These are phyloP conservation scores for Suillus sp. DNA, from an alignment of 768 basidiomycete species.

Conservation along the genomic window DNA sequence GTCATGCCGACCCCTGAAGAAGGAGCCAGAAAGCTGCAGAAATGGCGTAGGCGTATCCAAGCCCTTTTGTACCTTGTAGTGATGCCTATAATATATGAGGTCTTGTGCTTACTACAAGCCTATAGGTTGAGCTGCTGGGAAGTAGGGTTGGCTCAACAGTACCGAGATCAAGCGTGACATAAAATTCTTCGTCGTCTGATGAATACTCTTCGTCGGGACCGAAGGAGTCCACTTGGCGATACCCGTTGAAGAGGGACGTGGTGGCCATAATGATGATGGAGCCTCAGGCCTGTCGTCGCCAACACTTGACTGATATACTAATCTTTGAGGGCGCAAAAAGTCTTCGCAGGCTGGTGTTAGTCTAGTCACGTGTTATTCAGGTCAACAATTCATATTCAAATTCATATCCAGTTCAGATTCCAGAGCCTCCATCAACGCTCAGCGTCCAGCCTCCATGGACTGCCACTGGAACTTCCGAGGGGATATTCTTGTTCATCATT, in stretches of 20 bases:
- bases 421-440: too few relatives aligned
- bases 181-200: conserved; percentile 54
- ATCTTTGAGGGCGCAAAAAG: neutral
- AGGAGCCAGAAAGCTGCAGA: conserved; percentile 73
- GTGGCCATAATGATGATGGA: neutral
- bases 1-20: conserved; percentile 71
- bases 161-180: conserved; percentile 77
- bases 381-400: too few relatives aligned
- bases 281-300: neutral
- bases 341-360: neutral
- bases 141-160: conserved; percentile 71
- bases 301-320: neutral
- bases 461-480: neutral
- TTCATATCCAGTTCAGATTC: too few relatives aligned
- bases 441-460: neutral
- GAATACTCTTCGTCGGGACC: conserved; percentile 71
- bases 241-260: conserved; percentile 46
- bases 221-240: conserved; percentile 66
- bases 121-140: conserved; percentile 68
- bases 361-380: neutral
- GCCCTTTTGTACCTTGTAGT: conserved; percentile 46
- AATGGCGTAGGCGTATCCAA: conserved; percentile 78
- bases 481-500: neutral
- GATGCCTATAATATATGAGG: neutral
- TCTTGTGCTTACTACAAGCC: conserved; percentile 62